These are phyloP conservation scores for Ophiostoma montium DNA, from an alignment of 2,329 filamentous ascomycete species.

Conservation along the genomic window DNA sequence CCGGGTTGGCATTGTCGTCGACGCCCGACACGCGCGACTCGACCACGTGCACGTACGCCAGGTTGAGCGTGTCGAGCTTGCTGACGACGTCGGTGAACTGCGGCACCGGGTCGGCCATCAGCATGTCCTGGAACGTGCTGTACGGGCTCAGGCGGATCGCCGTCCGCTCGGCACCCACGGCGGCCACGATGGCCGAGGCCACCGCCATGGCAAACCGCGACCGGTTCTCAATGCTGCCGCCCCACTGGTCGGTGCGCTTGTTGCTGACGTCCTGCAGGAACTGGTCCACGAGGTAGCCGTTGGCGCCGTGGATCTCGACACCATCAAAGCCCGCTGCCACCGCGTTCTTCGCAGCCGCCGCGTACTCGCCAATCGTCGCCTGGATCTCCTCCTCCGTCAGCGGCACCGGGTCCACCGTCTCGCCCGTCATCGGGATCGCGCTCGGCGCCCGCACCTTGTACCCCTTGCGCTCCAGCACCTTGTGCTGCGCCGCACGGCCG, in stretches of 20 bases:
- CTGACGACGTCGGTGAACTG: slow-evolving; percentile 39
- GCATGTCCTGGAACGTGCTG: slow-evolving; percentile 42
- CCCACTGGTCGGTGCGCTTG: slow-evolving; percentile 38
- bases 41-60: slow-evolving; percentile 43
- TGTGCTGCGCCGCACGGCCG: background rate
- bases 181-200: slow-evolving; percentile 31
- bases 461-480: background rate
- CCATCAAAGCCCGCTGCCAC: slow-evolving; percentile 53
- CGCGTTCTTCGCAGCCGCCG: slow-evolving; percentile 37
- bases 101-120: slow-evolving; percentile 39
- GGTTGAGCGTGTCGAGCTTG: slow-evolving; percentile 25
- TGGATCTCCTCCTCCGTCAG: slow-evolving; percentile 54
- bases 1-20: background rate
- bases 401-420: slow-evolving; percentile 22
- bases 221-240: slow-evolving; percentile 40
- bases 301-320: slow-evolving; percentile 61
- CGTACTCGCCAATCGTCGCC: slow-evolving; percentile 45
- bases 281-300: slow-evolving; percentile 59
- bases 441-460: background rate
- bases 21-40: slow-evolving; percentile 20
- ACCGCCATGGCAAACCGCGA: slow-evolving; percentile 37
- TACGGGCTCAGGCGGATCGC: slow-evolving; percentile 42
- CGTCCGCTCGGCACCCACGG: slow-evolving; percentile 34
- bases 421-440: background rate
- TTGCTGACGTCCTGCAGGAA: slow-evolving; percentile 45